Percentiles rank a stretch among this genome's conserved stretches.
phyloP scores from a whole-genome alignment of 1,284 basidiomycete species.

The Sporisorium graminicola region DNA sequence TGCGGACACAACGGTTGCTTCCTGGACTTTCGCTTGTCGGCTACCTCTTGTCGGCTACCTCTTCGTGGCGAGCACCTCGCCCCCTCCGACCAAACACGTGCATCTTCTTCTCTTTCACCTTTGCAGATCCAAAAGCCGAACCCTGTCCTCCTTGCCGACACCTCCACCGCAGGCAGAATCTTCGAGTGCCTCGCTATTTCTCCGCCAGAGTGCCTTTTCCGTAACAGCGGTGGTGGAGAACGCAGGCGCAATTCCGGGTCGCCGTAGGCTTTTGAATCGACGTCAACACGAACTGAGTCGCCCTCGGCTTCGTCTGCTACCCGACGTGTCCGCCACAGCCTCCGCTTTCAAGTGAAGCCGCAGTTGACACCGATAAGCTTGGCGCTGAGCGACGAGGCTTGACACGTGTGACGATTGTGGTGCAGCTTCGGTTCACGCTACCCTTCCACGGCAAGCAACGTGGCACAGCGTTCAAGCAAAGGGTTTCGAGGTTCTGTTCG shows the following conservation, averaged over 20 bases:
- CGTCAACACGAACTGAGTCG: neutral
- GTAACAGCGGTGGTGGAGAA: neutral
- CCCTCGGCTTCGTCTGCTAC: neutral
- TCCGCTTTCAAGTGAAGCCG: no score
- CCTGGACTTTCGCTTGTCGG: no score
- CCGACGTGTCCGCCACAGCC: neutral
- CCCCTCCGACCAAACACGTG: neutral
- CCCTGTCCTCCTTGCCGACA: neutral
- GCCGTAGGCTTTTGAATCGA: neutral
- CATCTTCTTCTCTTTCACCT: neutral
- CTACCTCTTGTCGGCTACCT: neutral
- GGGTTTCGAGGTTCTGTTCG: neutral
- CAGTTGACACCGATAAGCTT: neutral
- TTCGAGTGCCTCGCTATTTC: neutral
- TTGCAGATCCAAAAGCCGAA: neutral
- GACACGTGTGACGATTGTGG: neutral
- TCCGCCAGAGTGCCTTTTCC: neutral
- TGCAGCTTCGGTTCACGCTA: no score
- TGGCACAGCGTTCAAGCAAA: neutral
- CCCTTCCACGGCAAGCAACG: neutral
- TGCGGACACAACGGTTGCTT: neutral
- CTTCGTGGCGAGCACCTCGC: neutral
- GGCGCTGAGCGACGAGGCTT: neutral
- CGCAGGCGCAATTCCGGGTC: neutral
- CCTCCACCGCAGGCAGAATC: neutral